phyloP scores from a whole-genome alignment of 495 filamentous ascomycete genomes.

The Daldinia loculata region DNA sequence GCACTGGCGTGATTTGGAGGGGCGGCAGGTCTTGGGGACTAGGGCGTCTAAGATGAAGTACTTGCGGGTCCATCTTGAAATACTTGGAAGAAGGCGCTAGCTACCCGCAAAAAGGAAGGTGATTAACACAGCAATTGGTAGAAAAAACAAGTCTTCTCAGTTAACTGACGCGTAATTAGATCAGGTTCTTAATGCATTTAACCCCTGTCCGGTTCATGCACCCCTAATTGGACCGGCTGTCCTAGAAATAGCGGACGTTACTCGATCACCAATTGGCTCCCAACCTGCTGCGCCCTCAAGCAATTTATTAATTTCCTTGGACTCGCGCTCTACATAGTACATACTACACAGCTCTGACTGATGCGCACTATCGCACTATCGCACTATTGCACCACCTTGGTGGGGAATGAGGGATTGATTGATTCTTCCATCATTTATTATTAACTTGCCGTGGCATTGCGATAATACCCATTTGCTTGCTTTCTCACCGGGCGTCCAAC shows the following conservation, averaged over 20 bases:
- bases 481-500: background rate
- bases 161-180: conserved; percentile 38
- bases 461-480: background rate
- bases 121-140: conserved; percentile 8
- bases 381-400: conserved; percentile 15
- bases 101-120: conserved; percentile 26
- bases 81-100: conserved; percentile 29
- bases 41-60: conserved; percentile 36
- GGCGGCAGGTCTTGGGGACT: conserved; percentile 11
- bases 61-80: conserved; percentile 23
- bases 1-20: conserved; percentile 31
- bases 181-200: conserved; percentile 34
- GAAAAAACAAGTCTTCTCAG: conserved; percentile 27
- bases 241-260: conserved; percentile 35
- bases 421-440: conserved; percentile 6
- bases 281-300: conserved; percentile 23
- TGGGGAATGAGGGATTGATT: background rate
- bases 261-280: conserved; percentile 37
- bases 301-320: conserved; percentile 39
- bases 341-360: background rate
- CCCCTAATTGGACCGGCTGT: conserved; percentile 31
- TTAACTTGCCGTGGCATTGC: background rate
- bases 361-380: conserved; percentile 3
- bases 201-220: conserved; percentile 29
- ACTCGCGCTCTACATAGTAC: conserved; percentile 10